phyloP scores from a whole-genome alignment of 371 early-diverging fungal species.

The Mortierella polycephala region DNA sequence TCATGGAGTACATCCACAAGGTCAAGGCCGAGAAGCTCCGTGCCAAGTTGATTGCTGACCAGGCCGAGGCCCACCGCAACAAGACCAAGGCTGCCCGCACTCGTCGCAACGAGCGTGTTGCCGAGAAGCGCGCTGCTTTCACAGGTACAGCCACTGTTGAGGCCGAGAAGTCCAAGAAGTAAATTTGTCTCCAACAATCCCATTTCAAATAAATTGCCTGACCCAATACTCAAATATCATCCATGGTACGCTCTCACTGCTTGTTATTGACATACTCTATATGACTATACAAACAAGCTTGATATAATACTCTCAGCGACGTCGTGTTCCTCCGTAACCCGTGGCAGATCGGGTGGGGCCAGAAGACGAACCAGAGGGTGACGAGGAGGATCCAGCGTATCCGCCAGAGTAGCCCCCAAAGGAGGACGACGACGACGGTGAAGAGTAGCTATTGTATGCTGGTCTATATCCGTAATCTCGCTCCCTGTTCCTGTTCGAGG shows the following conservation, averaged over 20 bases:
- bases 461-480: slow-evolving; percentile 2
- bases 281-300: no score
- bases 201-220: neutral
- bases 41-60: slow-evolving; percentile 94
- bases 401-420: slow-evolving; percentile 15
- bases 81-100: slow-evolving; percentile 97
- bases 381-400: slow-evolving; percentile 15
- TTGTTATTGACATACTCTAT: neutral
- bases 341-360: slow-evolving; percentile 27
- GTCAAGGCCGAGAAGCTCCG: slow-evolving; percentile 99
- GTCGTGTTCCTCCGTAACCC: slow-evolving; percentile 43
- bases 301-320: slow-evolving; percentile 11
- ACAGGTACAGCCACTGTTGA: slow-evolving; percentile 59
- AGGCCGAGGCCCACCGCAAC: slow-evolving; percentile 98
- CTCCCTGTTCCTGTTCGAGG: slow-evolving; percentile 23
- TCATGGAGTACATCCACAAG: slow-evolving; percentile 99
- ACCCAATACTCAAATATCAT: slow-evolving; percentile 2
- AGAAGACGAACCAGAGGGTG: slow-evolving; percentile 19
- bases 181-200: slow-evolving; percentile 15
- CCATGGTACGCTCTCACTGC: no score
- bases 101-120: slow-evolving; percentile 88
- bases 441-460: neutral
- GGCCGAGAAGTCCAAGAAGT: slow-evolving; percentile 42
- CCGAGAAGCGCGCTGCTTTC: slow-evolving; percentile 90
- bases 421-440: slow-evolving; percentile 10